phyloP scores from a whole-genome alignment of 257 asterid genomes.

The Jaltomata sinuosa region DNA sequence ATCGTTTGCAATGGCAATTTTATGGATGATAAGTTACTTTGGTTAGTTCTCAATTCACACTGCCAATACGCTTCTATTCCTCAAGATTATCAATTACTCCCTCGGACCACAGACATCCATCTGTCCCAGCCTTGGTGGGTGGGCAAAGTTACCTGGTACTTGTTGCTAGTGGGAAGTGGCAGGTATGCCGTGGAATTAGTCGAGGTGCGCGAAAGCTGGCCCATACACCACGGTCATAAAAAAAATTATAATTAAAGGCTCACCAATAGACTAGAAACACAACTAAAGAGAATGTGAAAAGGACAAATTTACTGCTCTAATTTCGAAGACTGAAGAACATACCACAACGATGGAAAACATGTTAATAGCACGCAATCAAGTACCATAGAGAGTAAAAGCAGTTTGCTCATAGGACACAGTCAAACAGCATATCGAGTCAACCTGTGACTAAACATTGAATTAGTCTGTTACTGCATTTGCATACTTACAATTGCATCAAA shows the following conservation, averaged over 20 bases:
- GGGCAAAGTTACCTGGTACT: no score
- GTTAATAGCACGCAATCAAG: not conserved
- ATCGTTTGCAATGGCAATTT: not conserved
- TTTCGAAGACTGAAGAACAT: not conserved
- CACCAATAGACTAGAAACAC: not conserved
- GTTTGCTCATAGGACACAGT: not conserved
- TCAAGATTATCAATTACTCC: not conserved
- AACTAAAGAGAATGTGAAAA: not conserved
- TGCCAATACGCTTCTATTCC: not conserved
- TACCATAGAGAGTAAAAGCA: not conserved
- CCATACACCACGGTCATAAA: no score
- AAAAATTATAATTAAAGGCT: not conserved
- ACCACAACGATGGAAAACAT: not conserved
- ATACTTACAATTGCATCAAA: slow-evolving; percentile 84
- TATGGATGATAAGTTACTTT: not conserved
- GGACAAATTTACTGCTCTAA: not conserved
- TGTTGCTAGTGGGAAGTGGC: no score
- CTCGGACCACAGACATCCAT: not conserved
- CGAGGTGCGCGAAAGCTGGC: no score
- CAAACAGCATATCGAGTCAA: not conserved
- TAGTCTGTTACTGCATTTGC: not conserved
- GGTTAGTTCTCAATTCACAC: not conserved
- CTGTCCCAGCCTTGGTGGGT: no score
- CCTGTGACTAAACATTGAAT: not conserved
- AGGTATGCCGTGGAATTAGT: no score